Evolutionary conservation across 176 grass and related monocot species (phyloP), one percentile per base, ranked within the genome.

Genomic region (Carex cristatella): DNA sequence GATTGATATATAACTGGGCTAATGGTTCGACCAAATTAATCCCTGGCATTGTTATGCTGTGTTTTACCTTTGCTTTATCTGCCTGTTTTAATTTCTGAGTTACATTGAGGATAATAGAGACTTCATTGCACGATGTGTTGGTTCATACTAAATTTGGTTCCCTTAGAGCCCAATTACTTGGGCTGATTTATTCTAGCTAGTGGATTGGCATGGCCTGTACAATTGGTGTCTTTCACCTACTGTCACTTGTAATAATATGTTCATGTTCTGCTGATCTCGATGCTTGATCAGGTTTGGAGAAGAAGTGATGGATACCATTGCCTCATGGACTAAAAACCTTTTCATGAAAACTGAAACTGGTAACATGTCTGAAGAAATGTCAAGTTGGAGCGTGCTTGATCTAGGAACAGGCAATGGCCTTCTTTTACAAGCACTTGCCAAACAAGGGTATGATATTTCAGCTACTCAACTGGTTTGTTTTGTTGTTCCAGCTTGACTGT

Each of bases 271-370:
- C 68, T 83, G 6, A 83, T n/a, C 48, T 55, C 3, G 2, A 69
- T 83, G 23, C 7, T 82, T 85, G 66, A 64, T 91, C 42, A 99
- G 96, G 96, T 99, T 99, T 82, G 96, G 96, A 86, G 81, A 70
- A 58, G 88, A 99, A 90, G 96, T 99, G 79, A 99, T 99, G 96
- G 93, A 91, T 86, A 99, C 91, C 18, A 89, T 95, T 85, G 93
- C 90, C 76, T 46, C 81, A 85, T 99, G 96, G 96, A 94, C 91
- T 13, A 95, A 94, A 86, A 91, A 86, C 28, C 81, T 95, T 46
- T 95, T 93, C 61, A 68, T 82, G 32, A 59, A 88, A 87, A 79
- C 61, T 88, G 91, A 91, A 84, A 88, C 69, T 18, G 78, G 83
- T 75, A 81, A 93, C 44, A 85, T 86, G 6, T 79, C 83, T 57